Evolutionary conservation across 805 yeast species (phyloP).

Genomic region (Myxozyma vanderwaltii): DNA sequence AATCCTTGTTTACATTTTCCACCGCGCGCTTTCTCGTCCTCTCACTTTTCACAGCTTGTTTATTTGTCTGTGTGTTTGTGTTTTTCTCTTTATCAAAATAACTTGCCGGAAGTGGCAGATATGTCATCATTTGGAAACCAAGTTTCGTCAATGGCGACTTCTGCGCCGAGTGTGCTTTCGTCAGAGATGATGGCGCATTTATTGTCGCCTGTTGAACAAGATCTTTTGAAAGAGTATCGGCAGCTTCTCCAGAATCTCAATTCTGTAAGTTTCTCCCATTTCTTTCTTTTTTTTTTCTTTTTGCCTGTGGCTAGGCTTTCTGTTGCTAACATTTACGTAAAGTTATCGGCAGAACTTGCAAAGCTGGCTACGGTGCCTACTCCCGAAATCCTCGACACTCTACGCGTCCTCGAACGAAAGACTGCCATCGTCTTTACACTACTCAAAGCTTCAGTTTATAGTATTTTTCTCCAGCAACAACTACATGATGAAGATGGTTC

Average conservation of each 20-base stretch:
- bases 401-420: slow-evolving; percentile 64
- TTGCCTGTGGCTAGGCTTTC: too few species aligned
- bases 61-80: background rate
- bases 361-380: slow-evolving; percentile 28
- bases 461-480: slow-evolving; percentile 55
- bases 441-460: slow-evolving; percentile 70
- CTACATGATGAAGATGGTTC: slow-evolving; percentile 32
- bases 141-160: background rate
- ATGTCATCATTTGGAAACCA: background rate
- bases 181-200: slow-evolving; percentile 19
- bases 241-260: slow-evolving; percentile 15
- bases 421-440: slow-evolving; percentile 65
- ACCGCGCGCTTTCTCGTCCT: background rate
- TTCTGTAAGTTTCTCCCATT: slow-evolving; percentile 1
- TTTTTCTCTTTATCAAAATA: background rate
- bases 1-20: background rate
- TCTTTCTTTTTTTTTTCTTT: too few species aligned
- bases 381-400: slow-evolving; percentile 50
- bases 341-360: slow-evolving; percentile 24
- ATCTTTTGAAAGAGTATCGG: slow-evolving; percentile 25
- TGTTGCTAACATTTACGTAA: too few species aligned
- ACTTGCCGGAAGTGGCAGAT: too few species aligned
- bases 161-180: slow-evolving; percentile 1
- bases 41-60: background rate
- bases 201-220: slow-evolving; percentile 26